phyloP scores from a whole-genome alignment of 2,329 filamentous ascomycete species.

The Paramyrothecium sp. region DNA sequence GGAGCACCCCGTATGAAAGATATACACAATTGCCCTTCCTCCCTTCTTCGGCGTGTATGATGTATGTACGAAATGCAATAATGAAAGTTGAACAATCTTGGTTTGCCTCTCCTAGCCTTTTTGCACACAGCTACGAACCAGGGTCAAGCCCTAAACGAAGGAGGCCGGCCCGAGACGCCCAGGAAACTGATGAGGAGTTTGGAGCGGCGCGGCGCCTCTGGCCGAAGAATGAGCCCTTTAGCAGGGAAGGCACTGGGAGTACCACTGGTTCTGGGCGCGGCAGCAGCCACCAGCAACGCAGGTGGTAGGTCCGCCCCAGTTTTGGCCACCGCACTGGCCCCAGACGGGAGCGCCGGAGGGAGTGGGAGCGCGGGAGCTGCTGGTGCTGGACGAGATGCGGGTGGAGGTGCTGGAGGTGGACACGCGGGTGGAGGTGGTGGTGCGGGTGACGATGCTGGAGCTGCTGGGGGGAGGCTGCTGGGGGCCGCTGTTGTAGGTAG shows the following conservation, averaged over 20 bases:
- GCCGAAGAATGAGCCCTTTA: not conserved
- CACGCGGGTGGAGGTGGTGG: not conserved
- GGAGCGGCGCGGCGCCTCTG: not conserved
- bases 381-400: not conserved
- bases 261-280: constrained; percentile 30
- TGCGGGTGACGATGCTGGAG: not conserved
- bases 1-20: not conserved
- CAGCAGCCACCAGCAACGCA: constrained; percentile 32
- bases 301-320: constrained; percentile 27
- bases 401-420: constrained; percentile 4
- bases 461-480: not conserved
- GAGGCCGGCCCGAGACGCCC: no score
- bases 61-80: not conserved
- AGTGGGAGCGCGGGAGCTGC: constrained; percentile 5
- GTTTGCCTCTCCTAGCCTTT: no score
- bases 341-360: constrained; percentile 16
- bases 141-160: no score
- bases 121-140: no score
- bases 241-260: constrained; percentile 31
- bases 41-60: not conserved
- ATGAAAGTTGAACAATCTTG: not conserved
- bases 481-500: constrained; percentile 34
- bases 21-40: not conserved
- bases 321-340: constrained; percentile 30
- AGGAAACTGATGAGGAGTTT: no score